These are phyloP conservation scores for Syncephalastrum racemosum DNA, from an alignment of 371 early-diverging fungal species.

Conservation along the genomic window DNA sequence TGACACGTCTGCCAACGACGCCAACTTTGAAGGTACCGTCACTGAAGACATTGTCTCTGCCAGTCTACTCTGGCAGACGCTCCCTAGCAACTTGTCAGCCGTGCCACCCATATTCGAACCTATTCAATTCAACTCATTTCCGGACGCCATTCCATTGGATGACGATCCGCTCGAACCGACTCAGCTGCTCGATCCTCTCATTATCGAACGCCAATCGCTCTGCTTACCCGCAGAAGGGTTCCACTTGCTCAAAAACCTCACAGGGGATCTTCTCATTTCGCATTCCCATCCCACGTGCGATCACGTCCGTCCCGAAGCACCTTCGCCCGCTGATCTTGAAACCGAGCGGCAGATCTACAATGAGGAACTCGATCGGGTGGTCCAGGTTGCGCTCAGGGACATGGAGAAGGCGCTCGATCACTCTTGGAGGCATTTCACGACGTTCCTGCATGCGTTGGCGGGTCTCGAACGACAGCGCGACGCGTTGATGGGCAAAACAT, in stretches of 20 bases:
- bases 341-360: constrained; percentile 68
- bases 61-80: constrained; percentile 38
- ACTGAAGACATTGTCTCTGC: constrained; percentile 30
- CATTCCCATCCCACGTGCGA: constrained; percentile 76
- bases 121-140: constrained; percentile 61
- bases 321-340: constrained; percentile 72
- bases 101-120: constrained; percentile 44
- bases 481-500: constrained; percentile 35
- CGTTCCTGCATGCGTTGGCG: constrained; percentile 42
- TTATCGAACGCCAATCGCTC: constrained; percentile 58
- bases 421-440: constrained; percentile 49
- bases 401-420: constrained; percentile 28
- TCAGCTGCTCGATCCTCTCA: constrained; percentile 58
- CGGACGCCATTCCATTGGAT: constrained; percentile 54
- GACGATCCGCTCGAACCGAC: constrained; percentile 66
- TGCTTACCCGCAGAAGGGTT: constrained; percentile 69
- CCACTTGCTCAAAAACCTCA: constrained; percentile 67
- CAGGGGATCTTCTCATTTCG: constrained; percentile 68
- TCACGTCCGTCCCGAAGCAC: constrained; percentile 66
- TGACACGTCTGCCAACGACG: constrained; percentile 16
- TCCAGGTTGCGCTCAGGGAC: constrained; percentile 35
- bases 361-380: constrained; percentile 50
- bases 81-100: constrained; percentile 40
- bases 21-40: constrained; percentile 8
- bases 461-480: constrained; percentile 34